Conservation (phyloP, 495 filamentous ascomycete genomes). For the Mytilinidion resinicola region DNA sequence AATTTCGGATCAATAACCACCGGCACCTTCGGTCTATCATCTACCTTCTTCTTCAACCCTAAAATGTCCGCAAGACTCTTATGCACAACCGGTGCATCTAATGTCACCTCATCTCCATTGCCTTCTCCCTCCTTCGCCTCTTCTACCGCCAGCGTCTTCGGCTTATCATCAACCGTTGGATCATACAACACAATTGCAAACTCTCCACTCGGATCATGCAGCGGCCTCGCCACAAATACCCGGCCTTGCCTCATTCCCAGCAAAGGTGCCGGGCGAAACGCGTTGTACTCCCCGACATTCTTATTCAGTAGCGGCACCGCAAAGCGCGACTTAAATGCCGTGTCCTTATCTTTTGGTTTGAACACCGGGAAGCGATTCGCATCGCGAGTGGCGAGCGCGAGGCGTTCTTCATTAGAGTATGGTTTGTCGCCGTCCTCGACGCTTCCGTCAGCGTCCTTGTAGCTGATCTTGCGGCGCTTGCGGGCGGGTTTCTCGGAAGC, state of each 20-base stretch:
- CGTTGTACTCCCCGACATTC: slow-evolving; percentile 59
- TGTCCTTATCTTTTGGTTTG: slow-evolving; percentile 79
- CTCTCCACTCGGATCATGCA: slow-evolving; percentile 93
- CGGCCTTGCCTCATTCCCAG: slow-evolving; percentile 79
- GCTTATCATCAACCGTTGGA: slow-evolving; percentile 84
- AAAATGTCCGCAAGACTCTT: slow-evolving; percentile 94
- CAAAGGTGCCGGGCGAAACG: slow-evolving; percentile 72
- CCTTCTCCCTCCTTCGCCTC: slow-evolving; percentile 47
- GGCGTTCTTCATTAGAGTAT: slow-evolving; percentile 81
- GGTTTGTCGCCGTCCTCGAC: slow-evolving; percentile 67
- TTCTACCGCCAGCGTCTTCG: slow-evolving; percentile 42
- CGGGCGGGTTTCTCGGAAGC: slow-evolving; percentile 74
- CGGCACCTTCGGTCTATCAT: slow-evolving; percentile 78
- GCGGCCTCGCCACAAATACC: slow-evolving; percentile 77
- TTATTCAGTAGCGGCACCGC: slow-evolving; percentile 83
- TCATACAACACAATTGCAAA: slow-evolving; percentile 96
- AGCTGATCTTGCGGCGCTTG: slow-evolving; percentile 86
- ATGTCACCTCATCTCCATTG: slow-evolving; percentile 47
- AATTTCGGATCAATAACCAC: slow-evolving; percentile 94
- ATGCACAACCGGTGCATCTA: slow-evolving; percentile 80
- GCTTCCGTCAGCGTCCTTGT: slow-evolving; percentile 71
- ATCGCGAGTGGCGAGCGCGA: slow-evolving; percentile 81
- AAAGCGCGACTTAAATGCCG: slow-evolving; percentile 76
- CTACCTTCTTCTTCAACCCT: slow-evolving; percentile 84
- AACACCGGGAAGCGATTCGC: slow-evolving; percentile 87